Evolutionary conservation across 106 monocot species (phyloP).

Genomic region (Apostasia ramifera): DNA sequence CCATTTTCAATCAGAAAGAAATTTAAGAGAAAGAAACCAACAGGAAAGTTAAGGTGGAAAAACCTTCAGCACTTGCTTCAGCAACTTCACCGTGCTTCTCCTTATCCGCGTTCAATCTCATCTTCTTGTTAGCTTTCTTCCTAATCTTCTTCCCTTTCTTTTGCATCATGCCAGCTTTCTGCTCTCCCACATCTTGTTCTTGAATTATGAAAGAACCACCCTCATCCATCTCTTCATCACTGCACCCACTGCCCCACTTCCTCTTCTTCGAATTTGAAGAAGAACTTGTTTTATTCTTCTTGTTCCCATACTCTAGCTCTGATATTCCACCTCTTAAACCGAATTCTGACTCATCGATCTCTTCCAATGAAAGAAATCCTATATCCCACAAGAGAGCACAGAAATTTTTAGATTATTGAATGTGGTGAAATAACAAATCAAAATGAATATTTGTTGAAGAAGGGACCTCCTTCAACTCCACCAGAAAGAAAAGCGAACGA

Average conservation of each 20-base stretch:
- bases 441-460: not conserved
- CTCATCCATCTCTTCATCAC: slow-evolving; percentile 2
- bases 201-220: slow-evolving; percentile 11
- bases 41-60: not conserved
- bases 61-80: slow-evolving; percentile 20
- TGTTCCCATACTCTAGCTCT: slow-evolving; percentile 4
- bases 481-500: slow-evolving; percentile 44
- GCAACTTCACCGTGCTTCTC: slow-evolving; percentile 2
- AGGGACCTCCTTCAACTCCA: slow-evolving; percentile 62
- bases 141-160: slow-evolving; percentile 15
- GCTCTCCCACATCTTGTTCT: slow-evolving; percentile 6
- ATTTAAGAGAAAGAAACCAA: not conserved
- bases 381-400: not conserved
- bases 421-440: not conserved
- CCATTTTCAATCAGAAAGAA: not conserved
- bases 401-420: not conserved
- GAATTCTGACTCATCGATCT: slow-evolving; percentile 82
- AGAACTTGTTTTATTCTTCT: slow-evolving; percentile 4
- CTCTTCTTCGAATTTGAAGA: slow-evolving; percentile 31
- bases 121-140: slow-evolving; percentile 28
- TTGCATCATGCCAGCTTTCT: slow-evolving; percentile 9
- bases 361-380: slow-evolving; percentile 89
- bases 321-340: slow-evolving; percentile 27
- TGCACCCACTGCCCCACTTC: slow-evolving; percentile 14
- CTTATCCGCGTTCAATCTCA: slow-evolving; percentile 3